Evolutionary conservation across 140 eudicot genomes (phyloP).

Genomic region (Anethum foeniculum): DNA sequence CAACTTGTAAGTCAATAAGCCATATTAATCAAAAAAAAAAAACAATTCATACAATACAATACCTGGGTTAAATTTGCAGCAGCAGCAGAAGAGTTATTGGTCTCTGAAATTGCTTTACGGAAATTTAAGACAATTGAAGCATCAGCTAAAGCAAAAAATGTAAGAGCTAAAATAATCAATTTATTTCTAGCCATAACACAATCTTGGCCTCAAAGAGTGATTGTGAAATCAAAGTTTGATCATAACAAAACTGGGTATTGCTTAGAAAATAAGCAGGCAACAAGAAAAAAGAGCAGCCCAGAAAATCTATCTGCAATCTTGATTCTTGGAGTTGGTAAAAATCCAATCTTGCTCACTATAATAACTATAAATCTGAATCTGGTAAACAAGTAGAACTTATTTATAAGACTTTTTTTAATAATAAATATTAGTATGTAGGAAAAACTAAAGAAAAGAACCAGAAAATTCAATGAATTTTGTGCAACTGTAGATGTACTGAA

Average conservation of each 20-base stretch:
- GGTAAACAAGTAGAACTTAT: background rate
- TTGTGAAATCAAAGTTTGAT: background rate
- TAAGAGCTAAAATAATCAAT: background rate
- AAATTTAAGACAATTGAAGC: constrained; percentile 11
- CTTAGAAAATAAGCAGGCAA: background rate
- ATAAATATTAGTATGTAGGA: too few relatives aligned
- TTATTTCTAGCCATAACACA: background rate
- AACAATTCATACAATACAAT: background rate
- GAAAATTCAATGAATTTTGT: background rate
- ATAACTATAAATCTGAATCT: constrained; percentile 4
- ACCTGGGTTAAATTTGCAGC: background rate
- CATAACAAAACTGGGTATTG: background rate
- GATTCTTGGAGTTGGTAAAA: background rate
- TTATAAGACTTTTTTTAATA: too few relatives aligned
- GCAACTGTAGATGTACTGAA: background rate
- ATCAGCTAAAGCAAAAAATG: background rate
- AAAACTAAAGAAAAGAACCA: too few relatives aligned
- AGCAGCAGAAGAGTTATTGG: background rate
- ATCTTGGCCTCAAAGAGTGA: background rate
- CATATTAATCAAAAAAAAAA: too few relatives aligned
- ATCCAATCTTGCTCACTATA: background rate
- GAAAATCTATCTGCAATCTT: background rate
- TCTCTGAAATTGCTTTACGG: constrained; percentile 1
- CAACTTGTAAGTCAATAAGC: too few relatives aligned
- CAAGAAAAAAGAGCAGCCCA: background rate